phyloP scores from a whole-genome alignment of 495 filamentous ascomycete species.

The Hypoxylon rickii region DNA sequence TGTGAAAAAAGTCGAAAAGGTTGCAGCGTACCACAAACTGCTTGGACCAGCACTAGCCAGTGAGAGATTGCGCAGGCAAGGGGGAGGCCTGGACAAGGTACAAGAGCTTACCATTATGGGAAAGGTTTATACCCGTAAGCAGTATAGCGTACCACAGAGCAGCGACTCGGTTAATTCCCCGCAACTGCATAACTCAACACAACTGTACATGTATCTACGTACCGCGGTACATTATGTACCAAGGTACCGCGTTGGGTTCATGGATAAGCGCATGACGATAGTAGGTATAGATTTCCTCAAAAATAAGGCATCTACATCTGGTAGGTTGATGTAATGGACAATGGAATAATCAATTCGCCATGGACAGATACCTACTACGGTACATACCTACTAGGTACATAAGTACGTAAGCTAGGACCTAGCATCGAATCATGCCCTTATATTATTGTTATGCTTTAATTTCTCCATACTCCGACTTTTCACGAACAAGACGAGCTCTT shows the following conservation, averaged over 20 bases:
- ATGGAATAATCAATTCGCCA: neutral
- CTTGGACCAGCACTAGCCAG: constrained; percentile 6
- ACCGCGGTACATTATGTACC: neutral
- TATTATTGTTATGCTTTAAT: no score
- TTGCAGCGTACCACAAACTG: constrained; percentile 16
- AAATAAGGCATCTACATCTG: neutral
- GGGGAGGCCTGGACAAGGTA: neutral
- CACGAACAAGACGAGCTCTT: neutral
- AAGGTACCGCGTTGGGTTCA: neutral
- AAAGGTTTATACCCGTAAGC: neutral
- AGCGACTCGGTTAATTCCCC: constrained; percentile 6
- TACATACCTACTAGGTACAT: no score
- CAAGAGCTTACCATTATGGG: no score
- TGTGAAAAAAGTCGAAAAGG: constrained; percentile 30
- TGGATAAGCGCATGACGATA: neutral
- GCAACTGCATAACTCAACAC: constrained; percentile 24
- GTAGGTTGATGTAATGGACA: no score
- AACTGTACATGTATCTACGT: neutral
- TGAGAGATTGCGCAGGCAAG: neutral
- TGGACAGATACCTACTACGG: no score
- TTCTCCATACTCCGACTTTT: no score
- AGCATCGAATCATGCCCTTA: no score
- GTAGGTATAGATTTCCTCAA: neutral
- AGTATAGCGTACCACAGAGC: neutral
- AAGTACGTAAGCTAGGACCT: no score